phyloP scores from a whole-genome alignment of 768 basidiomycete species.

The Hortiboletus flavorubellus region DNA sequence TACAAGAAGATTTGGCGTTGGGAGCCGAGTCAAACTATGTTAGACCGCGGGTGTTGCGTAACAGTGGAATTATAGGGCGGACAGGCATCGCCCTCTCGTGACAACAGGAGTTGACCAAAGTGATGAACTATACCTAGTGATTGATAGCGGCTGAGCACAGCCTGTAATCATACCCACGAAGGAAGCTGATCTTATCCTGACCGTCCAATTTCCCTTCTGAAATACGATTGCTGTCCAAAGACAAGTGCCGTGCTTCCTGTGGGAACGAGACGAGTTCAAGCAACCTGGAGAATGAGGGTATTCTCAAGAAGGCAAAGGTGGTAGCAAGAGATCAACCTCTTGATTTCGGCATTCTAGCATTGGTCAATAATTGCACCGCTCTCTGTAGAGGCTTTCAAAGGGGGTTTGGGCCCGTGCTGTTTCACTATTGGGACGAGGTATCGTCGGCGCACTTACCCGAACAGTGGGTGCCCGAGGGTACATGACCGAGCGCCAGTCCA shows the following conservation, averaged over 20 bases:
- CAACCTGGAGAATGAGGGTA: too few relatives aligned
- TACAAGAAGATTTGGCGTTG: background rate
- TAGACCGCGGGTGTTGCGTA: background rate
- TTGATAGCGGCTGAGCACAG: background rate
- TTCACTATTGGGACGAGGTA: background rate
- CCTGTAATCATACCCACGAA: background rate
- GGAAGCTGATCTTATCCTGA: background rate
- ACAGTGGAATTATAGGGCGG: background rate
- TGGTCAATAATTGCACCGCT: too few relatives aligned
- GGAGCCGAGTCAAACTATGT: background rate
- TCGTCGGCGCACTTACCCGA: background rate
- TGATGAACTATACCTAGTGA: background rate
- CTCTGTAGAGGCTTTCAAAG: too few relatives aligned
- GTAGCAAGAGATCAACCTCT: background rate
- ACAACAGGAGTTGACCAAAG: background rate
- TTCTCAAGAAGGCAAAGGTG: background rate
- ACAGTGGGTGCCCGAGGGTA: background rate
- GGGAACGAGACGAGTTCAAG: background rate
- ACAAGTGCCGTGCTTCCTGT: background rate
- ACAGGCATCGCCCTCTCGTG: background rate
- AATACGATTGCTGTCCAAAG: background rate
- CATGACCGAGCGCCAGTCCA: background rate
- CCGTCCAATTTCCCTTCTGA: background rate
- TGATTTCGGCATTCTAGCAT: background rate
- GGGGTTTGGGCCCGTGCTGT: background rate